Conservation (phyloP, 2,329 filamentous ascomycete genomes). For the Neonectria faginata region DNA sequence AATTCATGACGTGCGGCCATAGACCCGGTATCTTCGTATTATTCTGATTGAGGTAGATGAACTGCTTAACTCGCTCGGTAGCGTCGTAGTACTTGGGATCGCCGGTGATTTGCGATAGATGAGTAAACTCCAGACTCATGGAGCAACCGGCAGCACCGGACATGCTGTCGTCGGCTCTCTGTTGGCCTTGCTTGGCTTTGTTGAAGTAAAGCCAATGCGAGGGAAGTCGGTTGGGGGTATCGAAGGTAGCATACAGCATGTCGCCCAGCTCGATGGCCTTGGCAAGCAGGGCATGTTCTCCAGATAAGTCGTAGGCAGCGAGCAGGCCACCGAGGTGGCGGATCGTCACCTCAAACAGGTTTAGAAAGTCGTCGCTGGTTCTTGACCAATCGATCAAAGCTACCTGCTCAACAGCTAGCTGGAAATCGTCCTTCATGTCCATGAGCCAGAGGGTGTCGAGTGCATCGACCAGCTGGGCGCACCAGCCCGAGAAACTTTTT, state of each 20-base stretch:
- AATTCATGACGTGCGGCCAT: slow-evolving; percentile 77
- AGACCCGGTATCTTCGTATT: slow-evolving; percentile 76
- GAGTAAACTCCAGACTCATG: slow-evolving; percentile 79
- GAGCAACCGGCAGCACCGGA: slow-evolving; percentile 68
- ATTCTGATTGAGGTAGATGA: slow-evolving; percentile 73
- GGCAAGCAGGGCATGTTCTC: slow-evolving; percentile 57
- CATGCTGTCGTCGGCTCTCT: slow-evolving; percentile 52
- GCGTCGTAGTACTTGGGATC: slow-evolving; percentile 82
- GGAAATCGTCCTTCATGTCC: slow-evolving; percentile 67
- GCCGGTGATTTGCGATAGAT: slow-evolving; percentile 78
- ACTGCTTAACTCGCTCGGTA: slow-evolving; percentile 77
- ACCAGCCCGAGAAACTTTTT: slow-evolving; percentile 66
- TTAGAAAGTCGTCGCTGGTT: slow-evolving; percentile 60
- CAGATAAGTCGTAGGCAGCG: slow-evolving; percentile 64
- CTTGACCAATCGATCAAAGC: slow-evolving; percentile 67
- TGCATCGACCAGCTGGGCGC: slow-evolving; percentile 69
- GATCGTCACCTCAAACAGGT: slow-evolving; percentile 73
- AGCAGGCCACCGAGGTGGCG: slow-evolving; percentile 65
- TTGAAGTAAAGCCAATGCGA: slow-evolving; percentile 59
- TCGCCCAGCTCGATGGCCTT: slow-evolving; percentile 67
- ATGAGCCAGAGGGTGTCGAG: slow-evolving; percentile 72
- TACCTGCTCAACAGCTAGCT: slow-evolving; percentile 60
- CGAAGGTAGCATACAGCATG: slow-evolving; percentile 65
- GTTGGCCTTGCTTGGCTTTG: slow-evolving; percentile 53
- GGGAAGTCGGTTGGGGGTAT: slow-evolving; percentile 66